phyloP scores from a whole-genome alignment of 768 basidiomycete genomes.

The Lyophyllum decastes region DNA sequence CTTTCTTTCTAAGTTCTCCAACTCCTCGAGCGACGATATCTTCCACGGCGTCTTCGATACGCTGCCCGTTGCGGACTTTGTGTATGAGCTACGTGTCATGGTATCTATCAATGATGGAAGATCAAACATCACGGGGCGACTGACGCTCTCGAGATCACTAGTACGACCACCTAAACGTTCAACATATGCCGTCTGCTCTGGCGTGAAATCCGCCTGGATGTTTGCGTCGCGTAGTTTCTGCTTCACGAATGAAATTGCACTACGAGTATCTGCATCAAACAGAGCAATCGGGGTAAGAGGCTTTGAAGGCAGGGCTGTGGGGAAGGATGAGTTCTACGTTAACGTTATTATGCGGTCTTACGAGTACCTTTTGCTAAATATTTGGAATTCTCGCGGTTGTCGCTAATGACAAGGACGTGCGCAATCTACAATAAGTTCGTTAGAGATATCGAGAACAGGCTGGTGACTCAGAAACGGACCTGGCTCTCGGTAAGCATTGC shows the following conservation, averaged over 20 bases:
- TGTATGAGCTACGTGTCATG: slow-evolving; percentile 65
- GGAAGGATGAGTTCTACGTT: not conserved
- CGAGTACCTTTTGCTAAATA: slow-evolving; percentile 72
- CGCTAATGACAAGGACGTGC: slow-evolving; percentile 88
- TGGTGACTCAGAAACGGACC: slow-evolving; percentile 34
- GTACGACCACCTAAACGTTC: slow-evolving; percentile 87
- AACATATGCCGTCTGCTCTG: slow-evolving; percentile 57
- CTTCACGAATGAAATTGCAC: slow-evolving; percentile 78
- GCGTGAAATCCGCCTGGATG: slow-evolving; percentile 52
- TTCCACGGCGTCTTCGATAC: slow-evolving; percentile 80
- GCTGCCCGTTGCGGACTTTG: slow-evolving; percentile 76
- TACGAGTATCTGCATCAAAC: slow-evolving; percentile 82
- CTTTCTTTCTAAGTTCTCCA: slow-evolving; percentile 83
- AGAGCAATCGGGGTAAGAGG: slow-evolving; percentile 79
- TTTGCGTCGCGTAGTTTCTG: slow-evolving; percentile 70
- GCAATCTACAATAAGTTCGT: slow-evolving; percentile 58
- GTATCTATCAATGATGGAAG: not conserved
- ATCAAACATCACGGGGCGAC: slow-evolving; percentile 23
- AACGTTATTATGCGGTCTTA: not conserved
- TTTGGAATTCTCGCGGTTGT: slow-evolving; percentile 87
- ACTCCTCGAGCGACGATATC: slow-evolving; percentile 84
- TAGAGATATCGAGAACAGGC: not conserved
- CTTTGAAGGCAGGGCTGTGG: slow-evolving; percentile 77
- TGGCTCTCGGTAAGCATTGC: slow-evolving; percentile 80
- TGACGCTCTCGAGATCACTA: slow-evolving; percentile 82